Conservation (phyloP, 2,329 filamentous ascomycete species). For the Fusarium torulosum region DNA sequence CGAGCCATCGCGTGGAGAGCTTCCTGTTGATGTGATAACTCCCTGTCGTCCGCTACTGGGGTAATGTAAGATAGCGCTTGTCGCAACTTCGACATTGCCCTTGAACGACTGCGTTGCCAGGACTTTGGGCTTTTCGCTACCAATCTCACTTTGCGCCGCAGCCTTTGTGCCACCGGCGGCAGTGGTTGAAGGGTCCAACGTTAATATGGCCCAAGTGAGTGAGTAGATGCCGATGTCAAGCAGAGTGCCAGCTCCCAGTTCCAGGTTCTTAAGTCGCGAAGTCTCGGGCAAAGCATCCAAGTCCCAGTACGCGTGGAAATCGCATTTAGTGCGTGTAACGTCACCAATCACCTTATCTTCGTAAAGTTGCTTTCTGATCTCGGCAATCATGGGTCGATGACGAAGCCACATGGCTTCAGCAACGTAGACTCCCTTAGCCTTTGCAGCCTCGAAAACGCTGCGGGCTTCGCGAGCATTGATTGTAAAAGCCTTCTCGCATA, state of each 20-base stretch:
- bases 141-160: neutral
- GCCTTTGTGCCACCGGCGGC: neutral
- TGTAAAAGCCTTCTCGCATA: constrained; percentile 55
- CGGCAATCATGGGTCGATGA: constrained; percentile 50
- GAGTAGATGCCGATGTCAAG: constrained; percentile 41
- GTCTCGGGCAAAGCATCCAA: neutral
- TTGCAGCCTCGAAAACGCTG: constrained; percentile 47
- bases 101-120: neutral
- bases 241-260: constrained; percentile 1
- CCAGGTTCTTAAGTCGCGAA: neutral
- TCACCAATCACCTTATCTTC: constrained; percentile 57
- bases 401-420: constrained; percentile 56
- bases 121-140: neutral
- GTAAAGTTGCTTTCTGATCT: constrained; percentile 49
- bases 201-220: constrained; percentile 41
- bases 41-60: neutral
- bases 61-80: neutral
- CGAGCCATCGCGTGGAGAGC: neutral
- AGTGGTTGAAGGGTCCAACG: neutral
- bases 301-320: neutral
- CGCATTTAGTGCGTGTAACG: neutral
- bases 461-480: constrained; percentile 46
- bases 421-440: constrained; percentile 51
- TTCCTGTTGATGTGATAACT: neutral
- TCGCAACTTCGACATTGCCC: neutral